Conservation (phyloP, 257 asterid species). For the Solanum virginianum region DNA sequence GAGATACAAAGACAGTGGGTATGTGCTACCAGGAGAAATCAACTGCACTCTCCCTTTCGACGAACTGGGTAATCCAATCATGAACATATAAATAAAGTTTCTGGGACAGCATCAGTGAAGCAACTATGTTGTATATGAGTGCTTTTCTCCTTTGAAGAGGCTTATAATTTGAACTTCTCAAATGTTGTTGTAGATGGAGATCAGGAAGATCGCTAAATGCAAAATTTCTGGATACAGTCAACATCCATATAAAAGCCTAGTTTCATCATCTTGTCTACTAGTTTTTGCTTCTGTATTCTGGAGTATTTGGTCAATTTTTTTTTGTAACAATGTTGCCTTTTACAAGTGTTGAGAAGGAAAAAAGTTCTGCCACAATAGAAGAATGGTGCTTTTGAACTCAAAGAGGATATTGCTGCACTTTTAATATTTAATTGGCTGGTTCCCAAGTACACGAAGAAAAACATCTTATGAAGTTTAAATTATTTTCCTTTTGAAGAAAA, state of each 20-base stretch:
- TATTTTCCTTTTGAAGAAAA: not conserved
- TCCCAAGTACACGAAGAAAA: not conserved
- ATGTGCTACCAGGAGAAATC: slow-evolving; percentile 50
- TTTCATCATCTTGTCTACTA: not conserved
- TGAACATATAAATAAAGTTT: not conserved
- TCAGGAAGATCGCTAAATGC: not conserved
- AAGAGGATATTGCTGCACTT: not conserved
- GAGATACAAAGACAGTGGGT: slow-evolving; percentile 78
- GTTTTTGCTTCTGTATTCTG: not conserved
- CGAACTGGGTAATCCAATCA: not conserved
- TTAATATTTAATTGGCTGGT: not conserved
- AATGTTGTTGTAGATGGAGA: not conserved
- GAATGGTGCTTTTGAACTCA: not conserved
- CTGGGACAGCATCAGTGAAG: not conserved
- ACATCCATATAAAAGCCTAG: not conserved
- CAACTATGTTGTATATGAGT: not conserved
- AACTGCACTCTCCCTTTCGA: slow-evolving; percentile 5
- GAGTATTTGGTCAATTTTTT: not conserved
- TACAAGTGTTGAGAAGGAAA: not conserved
- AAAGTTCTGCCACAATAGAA: not conserved
- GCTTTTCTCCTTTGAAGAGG: not conserved
- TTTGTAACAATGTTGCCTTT: not conserved
- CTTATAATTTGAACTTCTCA: not conserved
- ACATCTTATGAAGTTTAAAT: not conserved
- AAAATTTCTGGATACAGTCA: not conserved